Evolutionary conservation across 257 asterid species (phyloP).

Genomic region (Fraxinus excelsior): DNA sequence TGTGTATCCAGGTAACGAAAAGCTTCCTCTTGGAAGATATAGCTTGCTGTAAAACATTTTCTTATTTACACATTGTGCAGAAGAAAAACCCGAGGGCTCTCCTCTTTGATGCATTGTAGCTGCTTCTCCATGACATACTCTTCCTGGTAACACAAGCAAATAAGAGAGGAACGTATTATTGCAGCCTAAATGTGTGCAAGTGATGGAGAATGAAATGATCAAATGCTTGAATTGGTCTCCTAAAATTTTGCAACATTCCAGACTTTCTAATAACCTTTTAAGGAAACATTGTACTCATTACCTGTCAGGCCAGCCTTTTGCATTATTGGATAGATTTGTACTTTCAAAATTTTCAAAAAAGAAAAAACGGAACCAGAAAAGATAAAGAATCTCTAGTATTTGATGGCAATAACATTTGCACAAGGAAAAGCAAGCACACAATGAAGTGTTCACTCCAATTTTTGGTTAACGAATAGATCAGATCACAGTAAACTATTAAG

Average conservation of each 20-base stretch:
- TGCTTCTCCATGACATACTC: slow-evolving; percentile 44
- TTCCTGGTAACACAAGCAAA: slow-evolving; percentile 42
- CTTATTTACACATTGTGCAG: slow-evolving; percentile 29
- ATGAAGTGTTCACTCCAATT: background rate
- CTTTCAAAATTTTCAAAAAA: no score
- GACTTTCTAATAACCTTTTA: background rate
- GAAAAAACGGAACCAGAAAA: background rate
- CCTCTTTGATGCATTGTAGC: slow-evolving; percentile 38
- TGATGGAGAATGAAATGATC: background rate
- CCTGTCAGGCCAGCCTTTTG: background rate
- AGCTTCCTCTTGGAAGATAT: slow-evolving; percentile 31
- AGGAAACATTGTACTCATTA: slow-evolving; percentile 5
- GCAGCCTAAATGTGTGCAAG: slow-evolving; percentile 12
- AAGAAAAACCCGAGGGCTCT: slow-evolving; percentile 31
- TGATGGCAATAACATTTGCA: background rate
- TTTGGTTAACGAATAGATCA: background rate
- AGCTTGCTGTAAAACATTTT: slow-evolving; percentile 36
- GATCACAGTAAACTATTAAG: background rate
- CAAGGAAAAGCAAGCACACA: background rate
- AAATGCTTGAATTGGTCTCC: slow-evolving; percentile 10
- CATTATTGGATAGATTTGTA: background rate
- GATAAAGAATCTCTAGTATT: background rate
- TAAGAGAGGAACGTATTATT: slow-evolving; percentile 21
- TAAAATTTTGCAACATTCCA: slow-evolving; percentile 11
- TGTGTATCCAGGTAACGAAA: slow-evolving; percentile 7